phyloP scores from a whole-genome alignment of 2,329 filamentous ascomycete genomes.

The Alternaria postmessia region DNA sequence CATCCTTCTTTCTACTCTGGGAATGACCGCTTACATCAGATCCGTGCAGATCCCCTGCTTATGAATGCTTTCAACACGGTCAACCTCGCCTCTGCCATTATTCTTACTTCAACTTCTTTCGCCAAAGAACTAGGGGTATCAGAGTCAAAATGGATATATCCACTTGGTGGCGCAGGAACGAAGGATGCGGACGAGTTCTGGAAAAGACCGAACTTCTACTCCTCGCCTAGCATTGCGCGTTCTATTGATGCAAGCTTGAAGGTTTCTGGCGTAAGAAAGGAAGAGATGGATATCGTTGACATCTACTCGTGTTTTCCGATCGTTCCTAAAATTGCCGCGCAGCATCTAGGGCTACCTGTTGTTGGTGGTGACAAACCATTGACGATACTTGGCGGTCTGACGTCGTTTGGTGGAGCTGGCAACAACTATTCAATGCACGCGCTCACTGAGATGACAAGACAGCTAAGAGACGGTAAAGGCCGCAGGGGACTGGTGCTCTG shows the following conservation, averaged over 20 bases:
- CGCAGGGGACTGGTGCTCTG: constrained; percentile 67
- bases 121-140: constrained; percentile 65
- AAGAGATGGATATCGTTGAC: constrained; percentile 68
- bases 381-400: constrained; percentile 70
- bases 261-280: constrained; percentile 56
- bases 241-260: constrained; percentile 64
- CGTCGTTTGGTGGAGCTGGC: constrained; percentile 73
- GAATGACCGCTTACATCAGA: not conserved
- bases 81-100: constrained; percentile 68
- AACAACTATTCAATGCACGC: constrained; percentile 77
- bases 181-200: constrained; percentile 68
- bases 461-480: constrained; percentile 58
- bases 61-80: constrained; percentile 78
- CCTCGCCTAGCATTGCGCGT: constrained; percentile 65
- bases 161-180: constrained; percentile 69
- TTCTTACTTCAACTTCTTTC: constrained; percentile 66
- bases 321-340: constrained; percentile 70
- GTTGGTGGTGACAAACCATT: constrained; percentile 58
- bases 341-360: constrained; percentile 65
- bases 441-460: constrained; percentile 52
- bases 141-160: constrained; percentile 67
- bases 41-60: constrained; percentile 66
- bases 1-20: not conserved
- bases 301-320: constrained; percentile 76
- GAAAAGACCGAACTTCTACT: constrained; percentile 66